Evolutionary conservation across 1,284 basidiomycete genomes (phyloP), one percentile per base, ranked within the genome.

Genomic region (Tilletia setariae): DNA sequence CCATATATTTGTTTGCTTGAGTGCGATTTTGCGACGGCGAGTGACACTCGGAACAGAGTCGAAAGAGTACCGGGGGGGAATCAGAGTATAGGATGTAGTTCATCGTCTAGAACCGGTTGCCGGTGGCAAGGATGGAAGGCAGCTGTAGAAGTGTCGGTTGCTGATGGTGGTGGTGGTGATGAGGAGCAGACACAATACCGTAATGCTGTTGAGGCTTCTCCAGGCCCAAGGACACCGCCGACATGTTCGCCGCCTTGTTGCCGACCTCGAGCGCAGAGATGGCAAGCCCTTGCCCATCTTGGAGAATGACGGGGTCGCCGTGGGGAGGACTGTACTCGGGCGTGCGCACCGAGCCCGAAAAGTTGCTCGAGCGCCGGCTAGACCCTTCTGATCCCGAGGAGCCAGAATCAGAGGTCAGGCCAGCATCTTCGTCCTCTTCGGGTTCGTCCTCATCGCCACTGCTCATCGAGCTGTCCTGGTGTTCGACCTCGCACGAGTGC

Each of bases 371-470:
- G 13, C 47, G 47, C n/a, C 47, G 47, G 2, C 47, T 49, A 8
- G 47, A 49, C 9, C 43, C 43, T 19, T 9, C 43, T 9, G 43
- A 44, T 7, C 47, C 47, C 9, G 53, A 59, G n/a, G 47, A 49
- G 8, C 53, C 53, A 8, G 28, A 59, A 28, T 59, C 53, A 23
- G 53, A 59, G 25, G 53, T 59, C 53, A 59, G 25, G 9, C 53
- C 53, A 6, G 53, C 53, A 49, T 49, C 47, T 19, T 21, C n/a
- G 53, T 59, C 16, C 53, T 28, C 53, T 30, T 59, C 53, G 9
- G n/a, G n/a, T n/a, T 59, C 49, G 49, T 23, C 49, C 49, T 53
- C 53, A 30, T 59, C 53, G 53, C 25, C 53, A 30, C 53, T 59
- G 23, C 25, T 59, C 16, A 30, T 13, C 25, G 11, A 51, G n/a